Base-by-base conservation (phyloP, 1,284 basidiomycete species). In the Microbotryum violaceum region DNA sequence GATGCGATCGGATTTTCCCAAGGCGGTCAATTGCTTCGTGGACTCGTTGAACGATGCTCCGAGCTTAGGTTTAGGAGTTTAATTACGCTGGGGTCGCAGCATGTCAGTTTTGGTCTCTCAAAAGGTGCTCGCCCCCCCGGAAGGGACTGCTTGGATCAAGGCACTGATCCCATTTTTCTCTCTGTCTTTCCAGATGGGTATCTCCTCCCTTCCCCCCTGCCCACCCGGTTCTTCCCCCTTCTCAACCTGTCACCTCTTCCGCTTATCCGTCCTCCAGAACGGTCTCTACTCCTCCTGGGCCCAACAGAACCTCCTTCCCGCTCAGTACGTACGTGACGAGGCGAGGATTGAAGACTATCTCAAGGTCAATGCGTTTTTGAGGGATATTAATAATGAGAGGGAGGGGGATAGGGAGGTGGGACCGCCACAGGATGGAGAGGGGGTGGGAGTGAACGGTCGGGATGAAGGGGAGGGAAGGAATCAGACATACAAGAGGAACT, bases 1-100 rank as follows among this genome's bases (percentile, higher is more conserved):
- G 89, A 96, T 74, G 92, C 86, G 3, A 86, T 96, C 60, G 92
- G 92, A 0, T 88, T 96, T 75, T 91, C 89, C 1, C 91, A 96
- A 82, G 91, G 89, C 82, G 93, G 94, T 1, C 89, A 96, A 70
- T 93, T 97, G 75, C 80, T 97, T 48, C 83, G 94, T 16, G 91
- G 86, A 37, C 92, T 93, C 68, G 84, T 89, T 20, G 89, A 97
- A 74, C 80, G 85, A 53, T 91, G 88, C 76, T 64, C 33, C 45
- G 77, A 78, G 16, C 89, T 89, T 0, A 83, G 83, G 0, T 76
- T 92, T 12, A 78, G 85, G 71, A 94, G 93, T 73, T 83, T 98
- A 66, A 84, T 98, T 65, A 97, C 93, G 0, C 77, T 81, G 56
- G 76, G 79, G 59, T 69, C 68, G 49, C 73, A 75, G 63, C 73